These are phyloP conservation scores for Hypholoma fasciculare DNA, from an alignment of 768 basidiomycete species.

Conservation along the genomic window DNA sequence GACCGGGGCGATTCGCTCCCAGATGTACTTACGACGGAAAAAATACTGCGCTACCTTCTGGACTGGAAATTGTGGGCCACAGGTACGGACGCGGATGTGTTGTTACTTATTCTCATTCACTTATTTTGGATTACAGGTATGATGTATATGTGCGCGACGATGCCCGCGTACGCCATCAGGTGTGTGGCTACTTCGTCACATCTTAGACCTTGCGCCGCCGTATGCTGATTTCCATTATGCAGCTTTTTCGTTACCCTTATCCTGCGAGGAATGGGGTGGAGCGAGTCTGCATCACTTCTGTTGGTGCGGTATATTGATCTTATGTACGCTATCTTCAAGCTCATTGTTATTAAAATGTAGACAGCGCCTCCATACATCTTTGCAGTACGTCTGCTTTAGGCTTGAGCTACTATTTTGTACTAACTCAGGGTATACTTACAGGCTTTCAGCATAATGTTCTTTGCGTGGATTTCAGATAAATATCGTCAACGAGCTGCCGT, in stretches of 20 bases:
- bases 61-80: slow-evolving; percentile 55
- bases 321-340: background rate
- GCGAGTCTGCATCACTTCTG: slow-evolving; percentile 37
- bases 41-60: slow-evolving; percentile 34
- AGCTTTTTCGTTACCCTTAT: slow-evolving; percentile 50
- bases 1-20: slow-evolving; percentile 53
- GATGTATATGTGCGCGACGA: slow-evolving; percentile 51
- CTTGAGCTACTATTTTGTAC: background rate
- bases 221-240: background rate
- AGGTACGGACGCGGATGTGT: slow-evolving; percentile 23
- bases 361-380: slow-evolving; percentile 50
- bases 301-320: slow-evolving; percentile 27
- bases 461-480: slow-evolving; percentile 49
- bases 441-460: slow-evolving; percentile 40
- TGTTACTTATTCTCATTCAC: background rate
- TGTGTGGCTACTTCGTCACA: slow-evolving; percentile 20
- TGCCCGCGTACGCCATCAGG: slow-evolving; percentile 52
- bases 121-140: slow-evolving; percentile 26
- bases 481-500: slow-evolving; percentile 40
- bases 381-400: slow-evolving; percentile 34
- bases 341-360: slow-evolving; percentile 21
- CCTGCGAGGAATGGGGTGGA: slow-evolving; percentile 51
- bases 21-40: slow-evolving; percentile 36
- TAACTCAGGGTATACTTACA: slow-evolving; percentile 15
- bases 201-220: background rate